Conservation (phyloP, 441 rosid genomes). For the Jatropha multifida region DNA sequence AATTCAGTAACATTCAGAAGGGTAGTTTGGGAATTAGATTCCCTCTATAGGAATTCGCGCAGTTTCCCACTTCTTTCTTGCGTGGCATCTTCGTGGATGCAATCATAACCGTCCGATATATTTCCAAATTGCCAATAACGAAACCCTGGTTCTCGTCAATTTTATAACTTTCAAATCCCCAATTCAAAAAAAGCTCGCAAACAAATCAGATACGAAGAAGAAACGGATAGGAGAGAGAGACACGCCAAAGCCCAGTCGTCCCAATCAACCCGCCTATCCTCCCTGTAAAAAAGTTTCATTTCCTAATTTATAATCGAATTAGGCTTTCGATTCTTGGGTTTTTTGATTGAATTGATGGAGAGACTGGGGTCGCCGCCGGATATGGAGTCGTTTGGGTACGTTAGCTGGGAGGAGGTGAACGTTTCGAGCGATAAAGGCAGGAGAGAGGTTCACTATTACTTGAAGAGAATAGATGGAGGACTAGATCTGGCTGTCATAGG, state of each 20-base stretch:
- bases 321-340: not conserved
- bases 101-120: slow-evolving; percentile 59
- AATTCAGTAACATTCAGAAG: not conserved
- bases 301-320: not conserved
- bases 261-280: not conserved
- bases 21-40: slow-evolving; percentile 26
- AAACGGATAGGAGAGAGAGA: slow-evolving; percentile 15
- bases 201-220: not conserved
- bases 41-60: slow-evolving; percentile 15
- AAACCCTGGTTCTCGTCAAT: slow-evolving; percentile 48
- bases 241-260: not conserved
- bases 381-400: slow-evolving; percentile 38
- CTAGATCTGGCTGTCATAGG: slow-evolving; percentile 71
- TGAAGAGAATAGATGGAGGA: slow-evolving; percentile 55
- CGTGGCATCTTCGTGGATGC: slow-evolving; percentile 27
- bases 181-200: not conserved
- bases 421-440: slow-evolving; percentile 49
- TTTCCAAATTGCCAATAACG: slow-evolving; percentile 24
- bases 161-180: slow-evolving; percentile 26
- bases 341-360: slow-evolving; percentile 6
- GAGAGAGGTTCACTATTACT: slow-evolving; percentile 59
- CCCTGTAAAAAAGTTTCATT: not conserved
- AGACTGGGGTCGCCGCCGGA: slow-evolving; percentile 19
- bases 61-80: slow-evolving; percentile 29
- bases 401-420: slow-evolving; percentile 66